Evolutionary conservation across 805 yeast species (phyloP).

Genomic region (Peterozyma toletana): DNA sequence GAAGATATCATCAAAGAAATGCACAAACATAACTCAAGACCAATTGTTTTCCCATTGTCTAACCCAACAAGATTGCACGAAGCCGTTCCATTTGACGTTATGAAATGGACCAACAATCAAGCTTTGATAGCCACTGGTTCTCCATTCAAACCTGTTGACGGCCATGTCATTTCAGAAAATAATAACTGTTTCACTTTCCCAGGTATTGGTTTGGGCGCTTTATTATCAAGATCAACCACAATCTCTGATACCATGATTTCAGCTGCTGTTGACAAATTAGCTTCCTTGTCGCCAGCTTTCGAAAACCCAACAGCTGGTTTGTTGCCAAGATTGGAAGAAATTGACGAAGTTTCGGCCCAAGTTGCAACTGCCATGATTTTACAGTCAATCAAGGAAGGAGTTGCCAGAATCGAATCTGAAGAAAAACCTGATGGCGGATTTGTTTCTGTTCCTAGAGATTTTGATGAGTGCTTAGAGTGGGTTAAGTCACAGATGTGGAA

Average conservation of each 20-base stretch:
- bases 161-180: slow-evolving; percentile 85
- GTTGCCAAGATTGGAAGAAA: slow-evolving; percentile 81
- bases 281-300: slow-evolving; percentile 78
- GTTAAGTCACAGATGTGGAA: slow-evolving; percentile 94
- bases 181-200: slow-evolving; percentile 98
- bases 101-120: slow-evolving; percentile 86
- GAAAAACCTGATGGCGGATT: slow-evolving; percentile 59
- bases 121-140: slow-evolving; percentile 97
- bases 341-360: slow-evolving; percentile 80
- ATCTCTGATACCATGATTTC: slow-evolving; percentile 89
- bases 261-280: slow-evolving; percentile 92
- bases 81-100: slow-evolving; percentile 84
- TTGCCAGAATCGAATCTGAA: slow-evolving; percentile 72
- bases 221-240: slow-evolving; percentile 72
- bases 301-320: slow-evolving; percentile 66
- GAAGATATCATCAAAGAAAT: slow-evolving; percentile 80
- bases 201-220: slow-evolving; percentile 96
- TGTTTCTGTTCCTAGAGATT: slow-evolving; percentile 74
- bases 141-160: slow-evolving; percentile 92
- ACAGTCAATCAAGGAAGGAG: slow-evolving; percentile 82
- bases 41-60: slow-evolving; percentile 91
- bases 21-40: slow-evolving; percentile 81
- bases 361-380: slow-evolving; percentile 92
- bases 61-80: slow-evolving; percentile 95
- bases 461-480: slow-evolving; percentile 76